phyloP scores from a whole-genome alignment of 202 grass and related monocot genomes.

The Carex sylvatica region DNA sequence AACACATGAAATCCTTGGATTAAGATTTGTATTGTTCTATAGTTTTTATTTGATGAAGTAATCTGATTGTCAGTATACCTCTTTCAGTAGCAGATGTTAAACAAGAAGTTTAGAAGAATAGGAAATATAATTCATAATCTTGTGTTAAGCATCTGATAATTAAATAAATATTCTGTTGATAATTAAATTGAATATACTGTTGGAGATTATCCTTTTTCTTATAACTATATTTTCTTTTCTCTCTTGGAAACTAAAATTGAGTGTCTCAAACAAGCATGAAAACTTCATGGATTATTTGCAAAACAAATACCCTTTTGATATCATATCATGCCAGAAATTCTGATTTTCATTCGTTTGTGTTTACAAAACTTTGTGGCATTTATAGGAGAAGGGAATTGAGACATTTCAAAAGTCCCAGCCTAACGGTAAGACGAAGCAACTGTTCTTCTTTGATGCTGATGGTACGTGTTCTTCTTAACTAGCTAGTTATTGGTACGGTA shows the following conservation, averaged over 20 bases:
- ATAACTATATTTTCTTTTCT: background rate
- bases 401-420: slow-evolving; percentile 73
- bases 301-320: background rate
- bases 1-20: background rate
- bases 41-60: background rate
- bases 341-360: background rate
- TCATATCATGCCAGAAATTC: background rate
- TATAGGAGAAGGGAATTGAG: slow-evolving; percentile 54
- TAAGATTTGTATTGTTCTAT: background rate
- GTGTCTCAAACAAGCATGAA: background rate
- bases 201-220: background rate
- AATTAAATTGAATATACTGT: background rate
- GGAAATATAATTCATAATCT: background rate
- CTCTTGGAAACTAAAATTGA: background rate
- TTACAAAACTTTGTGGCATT: background rate
- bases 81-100: background rate
- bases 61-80: background rate
- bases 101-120: background rate
- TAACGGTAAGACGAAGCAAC: slow-evolving; percentile 70
- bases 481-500: background rate
- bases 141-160: background rate
- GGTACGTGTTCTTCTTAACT: slow-evolving; percentile 31
- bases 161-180: background rate
- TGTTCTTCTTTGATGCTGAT: slow-evolving; percentile 99
- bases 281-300: too few species aligned